A percentile compares a stretch with the other conserved stretches of the same genome.
These are phyloP conservation scores for Phyllosticta ampelicida DNA, from an alignment of 2,329 filamentous ascomycete genomes.

Conservation along the genomic window DNA sequence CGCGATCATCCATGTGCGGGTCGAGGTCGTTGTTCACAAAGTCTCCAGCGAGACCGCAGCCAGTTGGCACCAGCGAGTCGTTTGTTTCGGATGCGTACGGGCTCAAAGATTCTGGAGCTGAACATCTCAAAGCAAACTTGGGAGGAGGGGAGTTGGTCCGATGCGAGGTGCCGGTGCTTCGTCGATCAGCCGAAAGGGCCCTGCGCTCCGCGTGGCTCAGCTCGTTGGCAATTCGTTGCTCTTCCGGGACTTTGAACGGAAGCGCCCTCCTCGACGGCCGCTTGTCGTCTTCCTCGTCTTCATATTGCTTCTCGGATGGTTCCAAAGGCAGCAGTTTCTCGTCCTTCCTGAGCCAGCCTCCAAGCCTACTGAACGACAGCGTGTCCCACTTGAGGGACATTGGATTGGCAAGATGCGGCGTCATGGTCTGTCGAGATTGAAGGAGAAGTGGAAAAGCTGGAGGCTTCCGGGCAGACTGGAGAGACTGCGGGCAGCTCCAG, in stretches of 20 bases:
- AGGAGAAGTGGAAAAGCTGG: not conserved
- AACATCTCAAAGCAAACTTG: constrained; percentile 26
- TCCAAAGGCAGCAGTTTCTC: constrained; percentile 20
- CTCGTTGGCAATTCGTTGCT: constrained; percentile 31
- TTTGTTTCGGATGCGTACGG: constrained; percentile 16
- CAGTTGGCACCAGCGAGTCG: constrained; percentile 2
- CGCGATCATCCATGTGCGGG: constrained; percentile 17
- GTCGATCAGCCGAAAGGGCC: constrained; percentile 51
- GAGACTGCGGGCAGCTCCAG: constrained; percentile 5
- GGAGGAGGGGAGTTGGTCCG: constrained; percentile 33
- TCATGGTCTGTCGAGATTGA: not conserved
- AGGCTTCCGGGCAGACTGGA: not conserved
- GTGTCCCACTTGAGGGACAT: constrained; percentile 24
- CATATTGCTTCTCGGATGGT: constrained; percentile 11
- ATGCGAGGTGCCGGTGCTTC: constrained; percentile 25
- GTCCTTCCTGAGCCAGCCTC: constrained; percentile 30
- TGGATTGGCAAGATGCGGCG: not conserved
- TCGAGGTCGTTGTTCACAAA: constrained; percentile 21
- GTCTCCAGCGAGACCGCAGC: not conserved
- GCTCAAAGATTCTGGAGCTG: constrained; percentile 29
- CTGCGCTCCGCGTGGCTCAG: constrained; percentile 51
- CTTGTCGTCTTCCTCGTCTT: constrained; percentile 24
- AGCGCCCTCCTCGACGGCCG: constrained; percentile 48
- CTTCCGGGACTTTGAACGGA: constrained; percentile 28
- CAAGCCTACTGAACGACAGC: constrained; percentile 29